These are phyloP conservation scores for Tephrocybe sp. DNA, from an alignment of 768 basidiomycete genomes.

Conservation along the genomic window DNA sequence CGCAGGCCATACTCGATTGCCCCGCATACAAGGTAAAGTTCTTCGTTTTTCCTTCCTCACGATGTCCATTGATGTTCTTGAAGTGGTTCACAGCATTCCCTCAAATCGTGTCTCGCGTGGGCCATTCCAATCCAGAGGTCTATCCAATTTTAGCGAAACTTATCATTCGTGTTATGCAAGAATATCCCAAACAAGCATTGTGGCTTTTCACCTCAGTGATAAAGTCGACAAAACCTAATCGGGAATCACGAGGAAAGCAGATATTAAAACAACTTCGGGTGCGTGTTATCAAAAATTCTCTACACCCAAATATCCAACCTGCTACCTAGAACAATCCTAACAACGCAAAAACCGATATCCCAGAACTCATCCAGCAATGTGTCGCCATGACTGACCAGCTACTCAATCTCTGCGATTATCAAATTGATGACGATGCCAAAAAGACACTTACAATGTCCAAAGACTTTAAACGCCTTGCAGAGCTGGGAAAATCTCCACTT, in stretches of 20 bases:
- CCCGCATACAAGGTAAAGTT: constrained; percentile 75
- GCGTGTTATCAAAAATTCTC: constrained; percentile 10
- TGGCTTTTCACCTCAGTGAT: constrained; percentile 92
- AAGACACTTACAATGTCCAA: constrained; percentile 46
- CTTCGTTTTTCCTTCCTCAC: background rate
- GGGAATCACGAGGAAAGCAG: constrained; percentile 55
- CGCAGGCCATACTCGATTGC: constrained; percentile 52
- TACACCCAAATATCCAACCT: background rate
- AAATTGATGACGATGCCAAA: constrained; percentile 36
- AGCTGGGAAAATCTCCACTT: constrained; percentile 59
- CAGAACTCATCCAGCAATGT: constrained; percentile 51
- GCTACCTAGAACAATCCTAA: constrained; percentile 40
- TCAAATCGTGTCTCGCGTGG: constrained; percentile 93
- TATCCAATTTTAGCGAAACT: constrained; percentile 59
- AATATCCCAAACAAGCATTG: constrained; percentile 86
- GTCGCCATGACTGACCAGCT: constrained; percentile 67
- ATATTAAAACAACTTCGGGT: constrained; percentile 64
- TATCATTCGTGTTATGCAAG: constrained; percentile 69
- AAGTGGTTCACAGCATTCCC: constrained; percentile 97
- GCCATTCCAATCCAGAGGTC: constrained; percentile 64
- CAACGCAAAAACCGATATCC: constrained; percentile 38
- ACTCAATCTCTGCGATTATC: constrained; percentile 60
- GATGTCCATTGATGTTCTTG: too few relatives aligned
- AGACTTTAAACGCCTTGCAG: constrained; percentile 53
- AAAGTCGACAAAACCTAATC: constrained; percentile 70